Evolutionary conservation across 768 basidiomycete genomes (phyloP).

Genomic region (Boletellus ananas): DNA sequence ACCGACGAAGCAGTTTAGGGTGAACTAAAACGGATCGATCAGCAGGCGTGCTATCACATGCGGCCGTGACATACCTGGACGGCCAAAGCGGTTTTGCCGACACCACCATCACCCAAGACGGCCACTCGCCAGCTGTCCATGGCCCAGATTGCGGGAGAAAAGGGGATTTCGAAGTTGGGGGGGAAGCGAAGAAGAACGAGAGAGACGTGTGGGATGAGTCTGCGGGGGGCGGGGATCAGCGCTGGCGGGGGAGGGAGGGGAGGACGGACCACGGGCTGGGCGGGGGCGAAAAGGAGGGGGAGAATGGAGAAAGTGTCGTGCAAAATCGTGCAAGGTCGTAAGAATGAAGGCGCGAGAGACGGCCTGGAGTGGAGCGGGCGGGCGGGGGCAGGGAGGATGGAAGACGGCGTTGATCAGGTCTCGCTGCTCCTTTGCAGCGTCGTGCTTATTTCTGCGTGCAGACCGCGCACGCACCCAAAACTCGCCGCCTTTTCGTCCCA

Average conservation of each 20-base stretch:
- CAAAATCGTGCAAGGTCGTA: conserved; percentile 65
- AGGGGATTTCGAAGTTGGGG: conserved; percentile 15
- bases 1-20: conserved; percentile 95
- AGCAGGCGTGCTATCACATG: conserved; percentile 1
- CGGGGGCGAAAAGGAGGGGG: conserved; percentile 38
- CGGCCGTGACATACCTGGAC: conserved; percentile 66
- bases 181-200: conserved; percentile 20
- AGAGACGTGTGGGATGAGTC: conserved; percentile 23
- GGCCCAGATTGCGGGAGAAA: conserved; percentile 29
- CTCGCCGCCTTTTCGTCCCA: conserved; percentile 17
- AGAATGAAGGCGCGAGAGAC: conserved; percentile 38
- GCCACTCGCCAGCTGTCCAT: conserved; percentile 97
- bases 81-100: conserved; percentile 94
- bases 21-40: conserved; percentile 59
- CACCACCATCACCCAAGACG: conserved; percentile 94
- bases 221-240: conserved; percentile 15
- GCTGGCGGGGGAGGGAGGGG: conserved; percentile 14
- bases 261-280: conserved; percentile 27
- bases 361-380: conserved; percentile 26
- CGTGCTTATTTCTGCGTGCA: conserved; percentile 29
- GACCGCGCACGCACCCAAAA: conserved; percentile 12
- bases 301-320: conserved; percentile 52
- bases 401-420: conserved; percentile 33
- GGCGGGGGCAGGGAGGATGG: conserved; percentile 26
- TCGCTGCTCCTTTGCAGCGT: conserved; percentile 29